Base-by-base conservation (phyloP, 2,329 filamentous ascomycete species). In the Fusarium veterinarium region DNA sequence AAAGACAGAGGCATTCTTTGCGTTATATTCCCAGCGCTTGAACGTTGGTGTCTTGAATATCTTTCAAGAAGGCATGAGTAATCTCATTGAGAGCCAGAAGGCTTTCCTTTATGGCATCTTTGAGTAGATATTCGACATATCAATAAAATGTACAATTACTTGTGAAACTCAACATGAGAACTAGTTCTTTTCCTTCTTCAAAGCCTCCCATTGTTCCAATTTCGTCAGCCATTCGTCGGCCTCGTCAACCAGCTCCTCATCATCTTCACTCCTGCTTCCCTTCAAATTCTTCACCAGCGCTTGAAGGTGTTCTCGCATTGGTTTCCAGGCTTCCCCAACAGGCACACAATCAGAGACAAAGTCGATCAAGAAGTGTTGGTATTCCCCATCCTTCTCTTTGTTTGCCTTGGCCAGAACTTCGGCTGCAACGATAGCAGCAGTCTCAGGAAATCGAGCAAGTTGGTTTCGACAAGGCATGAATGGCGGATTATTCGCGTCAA, bases 311-410 rank as follows among this genome's bases (percentile, higher is more conserved):
- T 13, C 30, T 17, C 55, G 42, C 60, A 63, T 61, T 5, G 56
- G 55, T 14, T 20, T 31, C 60, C 60, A 63, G 10, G 30, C 45
- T 14, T 61, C 31, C 4, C 56, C 60, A 7, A 61, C 6, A 23
- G 60, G 56, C 17, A 63, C 60, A 8, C 60, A 49, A 2, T 42
- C 35, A n/a, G 31, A 61, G 0, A 63, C 37, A 37, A 63, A 63
- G 2, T 61, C 56, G 1, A 63, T 25, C 14, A 63, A 11, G 6
- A 25, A 49, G 40, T 63, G 37, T 10, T 63, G 60, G 4, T 37
- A 31, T 28, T 61, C 60, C 1, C 10, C 3, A 25, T 63, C 60
- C 7, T 61, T 28, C 11, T 33, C 40, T 46, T 45, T 7, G 8
- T 25, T 25, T 7, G 44, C 55, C 8, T 41, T 25, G 5, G 8